Base-by-base conservation (phyloP, 371 early-diverging fungal species). In the Rhizopus delemar region DNA sequence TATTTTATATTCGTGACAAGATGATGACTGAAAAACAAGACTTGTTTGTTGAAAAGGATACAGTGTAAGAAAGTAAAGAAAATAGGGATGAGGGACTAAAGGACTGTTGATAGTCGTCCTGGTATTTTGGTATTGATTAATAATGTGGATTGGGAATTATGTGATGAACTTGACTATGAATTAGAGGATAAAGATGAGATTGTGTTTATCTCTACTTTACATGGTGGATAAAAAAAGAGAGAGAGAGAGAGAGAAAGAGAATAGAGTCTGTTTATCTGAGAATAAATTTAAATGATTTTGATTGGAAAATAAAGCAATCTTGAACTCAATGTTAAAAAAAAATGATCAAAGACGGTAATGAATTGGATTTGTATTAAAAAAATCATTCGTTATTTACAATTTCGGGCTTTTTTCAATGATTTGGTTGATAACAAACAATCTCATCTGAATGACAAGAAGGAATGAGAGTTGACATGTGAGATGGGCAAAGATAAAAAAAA, bases 91-190 rank as follows among this genome's bases (percentile, higher is more conserved):
- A 7, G 9, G 9, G 7, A 7, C 2, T 28, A 29, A 48, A 31
- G 34, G 4, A 29, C 52, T 58, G 41, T 36, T 53, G 32, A 33
- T 57, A 94, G 93, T 16, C 91, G 97, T 8, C 94, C 98, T 2
- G 99, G 99, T 9, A 94, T 97, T 56, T 78, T 98, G 13, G 97
- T 97, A 6, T 75, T 98, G 45, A 87, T 97, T 50, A 98, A 98
- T 62, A 93, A 94, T 41, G 83, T 86, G 3, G 99, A 98, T 70
- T 98, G 97, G 97, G 99, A 97, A 68, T 77, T 98, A 39, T 93
- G 93, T 68, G 97, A 94, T 34, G 93, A 91, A 63, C 71, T 90
- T 22, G 90, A 93, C 46, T 95, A 95, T 68, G 75, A 80, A 57
- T 58, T 96, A 46, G 63, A 89, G 60, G 80, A 90, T 46, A 77